These are phyloP conservation scores for Erythrophleum fordii DNA, from an alignment of 306 rosid species.

Conservation along the genomic window DNA sequence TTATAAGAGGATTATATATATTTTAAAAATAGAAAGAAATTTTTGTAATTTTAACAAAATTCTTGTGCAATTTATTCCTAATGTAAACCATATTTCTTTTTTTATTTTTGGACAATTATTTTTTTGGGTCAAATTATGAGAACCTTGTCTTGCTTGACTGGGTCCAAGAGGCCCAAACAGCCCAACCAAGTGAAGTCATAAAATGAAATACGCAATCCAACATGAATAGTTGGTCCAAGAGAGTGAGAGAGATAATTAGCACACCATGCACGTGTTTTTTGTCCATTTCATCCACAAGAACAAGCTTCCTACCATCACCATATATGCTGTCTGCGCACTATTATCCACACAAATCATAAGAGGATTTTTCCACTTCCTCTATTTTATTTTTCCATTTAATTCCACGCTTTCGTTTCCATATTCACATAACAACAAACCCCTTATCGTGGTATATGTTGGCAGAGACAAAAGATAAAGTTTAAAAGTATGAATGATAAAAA, in stretches of 20 bases:
- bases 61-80: too few relatives aligned
- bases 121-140: too few relatives aligned
- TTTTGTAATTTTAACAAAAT: too few relatives aligned
- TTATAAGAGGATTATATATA: too few relatives aligned
- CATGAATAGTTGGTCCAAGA: neutral
- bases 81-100: too few relatives aligned
- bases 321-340: too few relatives aligned
- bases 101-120: too few relatives aligned
- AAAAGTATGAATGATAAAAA: too few relatives aligned
- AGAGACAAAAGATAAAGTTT: too few relatives aligned
- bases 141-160: neutral
- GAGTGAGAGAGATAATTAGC: neutral
- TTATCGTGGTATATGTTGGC: too few relatives aligned
- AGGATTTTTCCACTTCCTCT: neutral
- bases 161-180: neutral
- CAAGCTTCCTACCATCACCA: constrained; percentile 6
- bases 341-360: too few relatives aligned
- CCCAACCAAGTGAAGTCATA: neutral
- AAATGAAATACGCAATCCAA: neutral
- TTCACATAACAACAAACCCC: neutral
- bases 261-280: constrained; percentile 28
- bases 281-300: neutral
- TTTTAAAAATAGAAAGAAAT: too few relatives aligned
- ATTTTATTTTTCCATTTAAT: neutral
- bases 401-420: neutral